These are phyloP conservation scores for Rugonectria rugulosa DNA, from an alignment of 2,329 filamentous ascomycete species.

Conservation along the genomic window DNA sequence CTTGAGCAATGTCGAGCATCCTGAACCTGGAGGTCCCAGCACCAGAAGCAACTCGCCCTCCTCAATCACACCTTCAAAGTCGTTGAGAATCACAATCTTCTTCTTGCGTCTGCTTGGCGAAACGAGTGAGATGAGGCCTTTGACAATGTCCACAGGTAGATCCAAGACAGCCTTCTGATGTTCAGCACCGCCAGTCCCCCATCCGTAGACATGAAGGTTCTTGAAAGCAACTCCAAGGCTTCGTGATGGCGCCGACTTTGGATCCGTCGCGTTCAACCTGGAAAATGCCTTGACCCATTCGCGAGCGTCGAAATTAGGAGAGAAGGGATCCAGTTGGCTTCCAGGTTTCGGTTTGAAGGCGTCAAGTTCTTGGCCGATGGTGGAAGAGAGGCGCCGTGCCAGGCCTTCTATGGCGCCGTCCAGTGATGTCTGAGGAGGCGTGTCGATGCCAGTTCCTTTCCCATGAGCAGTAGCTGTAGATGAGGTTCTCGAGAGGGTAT, in stretches of 20 bases:
- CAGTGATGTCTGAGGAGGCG: background rate
- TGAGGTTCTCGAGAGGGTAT: background rate
- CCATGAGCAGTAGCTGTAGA: background rate
- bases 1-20: slow-evolving; percentile 66
- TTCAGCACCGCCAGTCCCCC: slow-evolving; percentile 31
- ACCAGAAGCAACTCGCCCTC: slow-evolving; percentile 41
- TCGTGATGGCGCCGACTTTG: slow-evolving; percentile 30
- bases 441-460: background rate
- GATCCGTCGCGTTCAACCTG: slow-evolving; percentile 36
- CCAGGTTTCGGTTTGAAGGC: slow-evolving; percentile 32
- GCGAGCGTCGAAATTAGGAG: slow-evolving; percentile 35
- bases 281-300: slow-evolving; percentile 40
- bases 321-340: slow-evolving; percentile 34
- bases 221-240: slow-evolving; percentile 40
- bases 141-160: slow-evolving; percentile 27
- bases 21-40: slow-evolving; percentile 61
- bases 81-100: slow-evolving; percentile 36
- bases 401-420: slow-evolving; percentile 20
- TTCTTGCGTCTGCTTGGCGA: slow-evolving; percentile 5
- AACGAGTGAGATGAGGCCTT: slow-evolving; percentile 11
- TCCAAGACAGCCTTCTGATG: slow-evolving; percentile 37
- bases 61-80: slow-evolving; percentile 42
- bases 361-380: slow-evolving; percentile 22
- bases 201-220: slow-evolving; percentile 39
- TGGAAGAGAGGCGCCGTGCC: slow-evolving; percentile 27